Evolutionary conservation across 2,329 filamentous ascomycete genomes (phyloP).

Genomic region (Trichophyton schoenleinii): DNA sequence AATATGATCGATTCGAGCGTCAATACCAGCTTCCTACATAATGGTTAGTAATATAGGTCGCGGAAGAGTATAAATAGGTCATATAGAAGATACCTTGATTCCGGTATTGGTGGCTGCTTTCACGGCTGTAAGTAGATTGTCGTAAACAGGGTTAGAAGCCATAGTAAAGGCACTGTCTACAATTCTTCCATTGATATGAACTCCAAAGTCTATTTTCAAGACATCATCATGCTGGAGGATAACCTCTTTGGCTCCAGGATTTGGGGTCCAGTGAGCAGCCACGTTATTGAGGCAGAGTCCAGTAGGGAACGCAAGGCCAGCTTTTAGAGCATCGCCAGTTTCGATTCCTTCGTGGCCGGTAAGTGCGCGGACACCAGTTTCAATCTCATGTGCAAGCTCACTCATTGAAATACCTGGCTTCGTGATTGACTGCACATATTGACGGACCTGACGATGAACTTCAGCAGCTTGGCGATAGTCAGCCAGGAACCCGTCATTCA

Average conservation of each 20-base stretch:
- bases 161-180: conserved; percentile 73
- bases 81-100: conserved; percentile 25
- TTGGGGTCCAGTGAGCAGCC: conserved; percentile 46
- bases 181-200: conserved; percentile 68
- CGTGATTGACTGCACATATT: conserved; percentile 37
- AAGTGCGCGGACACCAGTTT: conserved; percentile 42
- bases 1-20: conserved; percentile 43
- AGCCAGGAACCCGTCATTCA: conserved; percentile 38
- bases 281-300: conserved; percentile 43
- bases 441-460: conserved; percentile 43
- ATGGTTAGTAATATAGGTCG: conserved; percentile 6
- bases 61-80: not conserved
- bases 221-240: conserved; percentile 61
- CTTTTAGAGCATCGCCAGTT: conserved; percentile 38
- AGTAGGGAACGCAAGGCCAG: conserved; percentile 45
- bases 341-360: conserved; percentile 41
- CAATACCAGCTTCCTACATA: conserved; percentile 39
- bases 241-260: conserved; percentile 52
- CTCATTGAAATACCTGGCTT: conserved; percentile 40
- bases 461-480: conserved; percentile 47
- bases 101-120: conserved; percentile 59
- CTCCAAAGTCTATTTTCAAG: conserved; percentile 71
- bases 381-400: conserved; percentile 42
- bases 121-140: conserved; percentile 60
- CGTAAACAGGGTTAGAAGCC: conserved; percentile 61